Conservation (phyloP, 2,329 filamentous ascomycete species). For the Pseudocercospora macadamiae region DNA sequence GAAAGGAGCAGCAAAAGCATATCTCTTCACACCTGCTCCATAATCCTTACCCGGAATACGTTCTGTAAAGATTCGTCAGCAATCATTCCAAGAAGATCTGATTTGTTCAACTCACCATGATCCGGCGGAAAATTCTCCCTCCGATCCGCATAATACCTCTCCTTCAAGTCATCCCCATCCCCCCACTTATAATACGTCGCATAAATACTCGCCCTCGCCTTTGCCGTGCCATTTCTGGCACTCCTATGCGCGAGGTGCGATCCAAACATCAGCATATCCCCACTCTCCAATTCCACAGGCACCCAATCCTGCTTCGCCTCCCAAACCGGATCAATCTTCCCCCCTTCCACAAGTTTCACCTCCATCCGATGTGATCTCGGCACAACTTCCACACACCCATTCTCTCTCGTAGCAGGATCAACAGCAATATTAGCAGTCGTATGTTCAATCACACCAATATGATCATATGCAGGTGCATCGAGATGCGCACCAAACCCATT, state of each 20-base stretch:
- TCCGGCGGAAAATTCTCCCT: conserved; percentile 46
- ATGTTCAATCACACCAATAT: conserved; percentile 47
- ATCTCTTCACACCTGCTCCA: conserved; percentile 29
- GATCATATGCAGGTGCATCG: conserved; percentile 47
- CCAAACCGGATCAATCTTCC: conserved; percentile 43
- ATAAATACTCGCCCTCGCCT: conserved; percentile 45
- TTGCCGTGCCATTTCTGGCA: conserved; percentile 40
- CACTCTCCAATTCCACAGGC: conserved; percentile 39
- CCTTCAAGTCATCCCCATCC: conserved; percentile 46
- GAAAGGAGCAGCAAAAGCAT: conserved; percentile 33
- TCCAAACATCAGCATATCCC: conserved; percentile 45
- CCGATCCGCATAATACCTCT: conserved; percentile 47
- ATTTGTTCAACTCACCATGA: conserved; percentile 32
- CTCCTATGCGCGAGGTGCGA: conserved; percentile 46
- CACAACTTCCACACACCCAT: conserved; percentile 47
- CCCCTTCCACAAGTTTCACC: conserved; percentile 39
- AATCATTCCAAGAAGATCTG: not conserved
- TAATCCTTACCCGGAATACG: conserved; percentile 30
- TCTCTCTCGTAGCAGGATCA: conserved; percentile 41
- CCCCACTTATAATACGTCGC: conserved; percentile 46
- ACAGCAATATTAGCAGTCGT: conserved; percentile 46
- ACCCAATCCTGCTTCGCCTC: conserved; percentile 41
- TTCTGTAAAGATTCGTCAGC: conserved; percentile 21
- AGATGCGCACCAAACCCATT: conserved; percentile 47
- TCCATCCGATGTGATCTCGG: conserved; percentile 43